phyloP scores from a whole-genome alignment of 2,329 filamentous ascomycete genomes.

The Cucurbitaria berberidis region DNA sequence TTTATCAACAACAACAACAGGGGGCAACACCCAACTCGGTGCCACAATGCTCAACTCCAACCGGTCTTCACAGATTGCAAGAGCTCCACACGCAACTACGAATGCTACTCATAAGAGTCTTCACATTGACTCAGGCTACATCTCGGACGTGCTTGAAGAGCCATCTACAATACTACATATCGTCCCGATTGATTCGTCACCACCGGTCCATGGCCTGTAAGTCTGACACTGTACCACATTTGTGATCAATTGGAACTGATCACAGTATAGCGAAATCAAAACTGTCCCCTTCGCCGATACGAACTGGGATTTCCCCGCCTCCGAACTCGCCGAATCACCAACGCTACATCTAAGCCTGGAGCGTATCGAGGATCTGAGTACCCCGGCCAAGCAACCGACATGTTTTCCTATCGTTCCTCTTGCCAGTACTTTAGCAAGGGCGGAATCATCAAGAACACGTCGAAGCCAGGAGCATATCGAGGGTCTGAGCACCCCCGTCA shows the following conservation, averaged over 20 bases:
- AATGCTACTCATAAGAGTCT: neutral
- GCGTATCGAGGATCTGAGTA: neutral
- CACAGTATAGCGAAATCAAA: neutral
- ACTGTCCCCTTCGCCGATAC: slow-evolving; percentile 2
- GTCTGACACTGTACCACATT: neutral
- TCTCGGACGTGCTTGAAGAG: neutral
- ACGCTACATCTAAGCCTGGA: neutral
- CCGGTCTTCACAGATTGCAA: neutral
- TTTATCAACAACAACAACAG: neutral
- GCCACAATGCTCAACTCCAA: too few species aligned
- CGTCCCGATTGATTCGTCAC: neutral
- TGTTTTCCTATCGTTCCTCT: slow-evolving; percentile 2
- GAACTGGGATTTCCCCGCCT: neutral
- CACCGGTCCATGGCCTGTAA: neutral
- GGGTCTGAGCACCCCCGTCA: neutral
- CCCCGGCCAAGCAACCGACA: neutral
- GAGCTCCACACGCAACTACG: neutral
- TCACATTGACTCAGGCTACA: neutral
- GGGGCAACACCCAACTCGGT: too few species aligned
- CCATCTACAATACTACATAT: neutral
- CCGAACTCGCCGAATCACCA: neutral
- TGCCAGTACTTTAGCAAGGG: neutral
- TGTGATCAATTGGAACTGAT: neutral
- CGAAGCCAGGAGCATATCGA: neutral
- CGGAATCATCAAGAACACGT: neutral